phyloP scores from a whole-genome alignment of 345 rosid genomes.

The Raphanus raphanistrum region DNA sequence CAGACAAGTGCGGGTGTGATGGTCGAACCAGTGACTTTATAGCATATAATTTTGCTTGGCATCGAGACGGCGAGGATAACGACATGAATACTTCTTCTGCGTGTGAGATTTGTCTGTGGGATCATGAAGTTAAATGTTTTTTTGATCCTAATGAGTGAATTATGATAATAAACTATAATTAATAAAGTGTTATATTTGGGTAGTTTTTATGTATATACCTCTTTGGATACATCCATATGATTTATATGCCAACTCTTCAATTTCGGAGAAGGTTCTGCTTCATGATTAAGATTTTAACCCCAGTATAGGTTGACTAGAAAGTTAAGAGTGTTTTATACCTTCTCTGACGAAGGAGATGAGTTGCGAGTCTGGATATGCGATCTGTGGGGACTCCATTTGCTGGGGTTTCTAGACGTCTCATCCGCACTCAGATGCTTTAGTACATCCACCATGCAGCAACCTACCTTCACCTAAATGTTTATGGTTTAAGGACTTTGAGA shows the following conservation, averaged over 20 bases:
- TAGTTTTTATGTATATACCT: neutral
- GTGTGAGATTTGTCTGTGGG: slow-evolving; percentile 24
- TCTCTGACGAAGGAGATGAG: slow-evolving; percentile 68
- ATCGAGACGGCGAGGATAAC: neutral
- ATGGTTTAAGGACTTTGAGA: neutral
- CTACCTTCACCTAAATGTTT: slow-evolving; percentile 53
- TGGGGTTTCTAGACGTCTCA: slow-evolving; percentile 71
- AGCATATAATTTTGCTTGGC: neutral
- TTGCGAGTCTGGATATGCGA: slow-evolving; percentile 85
- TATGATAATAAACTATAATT: neutral
- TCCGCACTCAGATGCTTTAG: slow-evolving; percentile 86
- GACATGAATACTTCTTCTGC: slow-evolving; percentile 8
- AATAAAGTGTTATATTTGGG: neutral
- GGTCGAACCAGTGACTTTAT: slow-evolving; percentile 15
- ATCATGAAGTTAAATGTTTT: slow-evolving; percentile 3
- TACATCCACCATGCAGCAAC: slow-evolving; percentile 86
- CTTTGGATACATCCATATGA: neutral
- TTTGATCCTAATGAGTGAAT: neutral
- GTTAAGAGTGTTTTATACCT: slow-evolving; percentile 39
- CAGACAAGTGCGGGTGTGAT: slow-evolving; percentile 17
- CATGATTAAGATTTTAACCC: too few species aligned
- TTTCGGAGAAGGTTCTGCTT: neutral
- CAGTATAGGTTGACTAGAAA: neutral
- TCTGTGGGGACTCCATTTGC: slow-evolving; percentile 59
- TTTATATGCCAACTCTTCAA: neutral